A percentile compares a stretch with the other conserved stretches of the same genome.
These are phyloP conservation scores for Hymenoscyphus fraxineus DNA, from an alignment of 2,329 filamentous ascomycete genomes.

Conservation along the genomic window DNA sequence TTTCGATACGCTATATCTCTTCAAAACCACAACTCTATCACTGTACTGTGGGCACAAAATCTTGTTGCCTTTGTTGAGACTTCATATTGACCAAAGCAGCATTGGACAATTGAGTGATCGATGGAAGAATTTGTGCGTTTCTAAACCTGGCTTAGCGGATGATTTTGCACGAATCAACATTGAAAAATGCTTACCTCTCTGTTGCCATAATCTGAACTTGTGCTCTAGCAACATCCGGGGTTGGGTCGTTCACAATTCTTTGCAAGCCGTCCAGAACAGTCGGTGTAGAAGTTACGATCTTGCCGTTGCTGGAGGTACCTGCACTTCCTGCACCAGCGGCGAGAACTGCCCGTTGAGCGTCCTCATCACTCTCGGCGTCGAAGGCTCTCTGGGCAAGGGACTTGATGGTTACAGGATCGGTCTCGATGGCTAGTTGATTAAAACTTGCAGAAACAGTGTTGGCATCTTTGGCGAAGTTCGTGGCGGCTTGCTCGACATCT, in stretches of 20 bases:
- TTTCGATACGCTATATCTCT: neutral
- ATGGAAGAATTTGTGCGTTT: constrained; percentile 30
- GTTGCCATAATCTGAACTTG: constrained; percentile 19
- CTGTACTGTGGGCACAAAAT: constrained; percentile 21
- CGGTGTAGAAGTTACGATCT: constrained; percentile 29
- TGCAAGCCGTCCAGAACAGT: constrained; percentile 24
- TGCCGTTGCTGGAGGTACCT: constrained; percentile 22
- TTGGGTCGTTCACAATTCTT: constrained; percentile 23
- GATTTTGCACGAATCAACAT: neutral
- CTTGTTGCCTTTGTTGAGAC: constrained; percentile 16
- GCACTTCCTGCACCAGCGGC: constrained; percentile 23
- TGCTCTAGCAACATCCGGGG: constrained; percentile 6
- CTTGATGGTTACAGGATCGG: constrained; percentile 18
- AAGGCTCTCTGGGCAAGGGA: constrained; percentile 24
- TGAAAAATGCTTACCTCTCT: constrained; percentile 17
- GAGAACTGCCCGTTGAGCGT: constrained; percentile 25
- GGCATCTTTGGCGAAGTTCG: constrained; percentile 27
- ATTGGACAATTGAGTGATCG: constrained; percentile 29
- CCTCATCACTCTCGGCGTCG: constrained; percentile 28
- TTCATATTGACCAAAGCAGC: constrained; percentile 22
- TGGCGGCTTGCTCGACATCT: constrained; percentile 19
- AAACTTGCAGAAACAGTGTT: constrained; percentile 27
- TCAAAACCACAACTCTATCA: neutral
- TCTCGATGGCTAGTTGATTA: constrained; percentile 20
- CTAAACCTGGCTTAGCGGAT: constrained; percentile 9